A percentile compares a stretch with the other conserved stretches of the same genome.
phyloP scores from a whole-genome alignment of 257 asterid species.

The Jaltomata sinuosa region DNA sequence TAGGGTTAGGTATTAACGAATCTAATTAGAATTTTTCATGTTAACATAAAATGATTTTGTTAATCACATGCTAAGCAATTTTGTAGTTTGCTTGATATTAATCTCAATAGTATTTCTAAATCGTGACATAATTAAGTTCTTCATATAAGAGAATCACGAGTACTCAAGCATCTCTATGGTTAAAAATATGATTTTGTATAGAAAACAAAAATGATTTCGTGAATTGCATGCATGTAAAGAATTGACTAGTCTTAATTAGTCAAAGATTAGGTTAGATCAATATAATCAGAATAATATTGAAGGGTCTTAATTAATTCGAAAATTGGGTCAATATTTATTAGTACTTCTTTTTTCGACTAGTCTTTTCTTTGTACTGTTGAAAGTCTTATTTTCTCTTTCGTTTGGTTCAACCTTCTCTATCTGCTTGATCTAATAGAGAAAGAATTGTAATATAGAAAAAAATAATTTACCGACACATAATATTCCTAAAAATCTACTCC shows the following conservation, averaged over 20 bases:
- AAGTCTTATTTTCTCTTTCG: neutral
- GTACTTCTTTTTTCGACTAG: neutral
- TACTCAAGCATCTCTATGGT: neutral
- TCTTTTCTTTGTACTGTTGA: neutral
- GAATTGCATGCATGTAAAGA: neutral
- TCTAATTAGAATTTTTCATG: neutral
- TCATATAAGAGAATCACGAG: neutral
- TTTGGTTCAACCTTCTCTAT: neutral
- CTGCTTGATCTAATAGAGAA: neutral
- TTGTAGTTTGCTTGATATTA: neutral
- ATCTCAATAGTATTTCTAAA: neutral
- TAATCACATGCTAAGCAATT: neutral
- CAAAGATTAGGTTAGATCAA: neutral
- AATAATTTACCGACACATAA: neutral
- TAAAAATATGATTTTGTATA: no score
- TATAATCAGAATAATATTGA: neutral
- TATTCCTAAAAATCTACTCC: neutral
- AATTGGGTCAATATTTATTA: neutral
- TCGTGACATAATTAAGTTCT: neutral
- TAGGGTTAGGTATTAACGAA: neutral
- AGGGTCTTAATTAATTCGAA: neutral
- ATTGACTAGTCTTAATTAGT: neutral
- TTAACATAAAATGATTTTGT: neutral
- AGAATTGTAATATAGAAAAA: neutral
- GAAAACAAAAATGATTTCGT: neutral